These are phyloP conservation scores for Adansonia digitata DNA, from an alignment of 345 rosid species.

Conservation along the genomic window DNA sequence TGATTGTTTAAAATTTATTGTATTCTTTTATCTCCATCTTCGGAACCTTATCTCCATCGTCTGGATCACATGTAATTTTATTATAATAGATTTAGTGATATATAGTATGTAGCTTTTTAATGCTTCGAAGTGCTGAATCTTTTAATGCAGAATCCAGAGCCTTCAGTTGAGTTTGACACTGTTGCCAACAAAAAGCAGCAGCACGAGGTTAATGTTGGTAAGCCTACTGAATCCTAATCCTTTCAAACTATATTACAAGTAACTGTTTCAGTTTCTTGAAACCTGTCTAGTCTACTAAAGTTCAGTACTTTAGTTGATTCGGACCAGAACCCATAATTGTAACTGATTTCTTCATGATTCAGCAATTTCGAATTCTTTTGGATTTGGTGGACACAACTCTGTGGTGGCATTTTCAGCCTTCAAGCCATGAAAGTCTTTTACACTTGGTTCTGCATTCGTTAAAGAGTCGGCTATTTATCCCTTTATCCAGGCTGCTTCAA, in stretches of 20 bases:
- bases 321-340: not conserved
- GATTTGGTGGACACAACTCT: conserved; percentile 98
- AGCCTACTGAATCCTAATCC: conserved; percentile 21
- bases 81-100: not conserved
- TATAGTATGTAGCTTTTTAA: not conserved
- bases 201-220: conserved; percentile 97
- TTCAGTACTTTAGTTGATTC: not conserved
- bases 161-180: conserved; percentile 82
- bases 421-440: conserved; percentile 44
- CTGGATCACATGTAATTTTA: not conserved
- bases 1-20: not conserved
- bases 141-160: conserved; percentile 73
- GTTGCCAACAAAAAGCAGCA: conserved; percentile 79
- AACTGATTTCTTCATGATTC: conserved; percentile 22
- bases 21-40: not conserved
- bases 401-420: conserved; percentile 22
- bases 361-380: conserved; percentile 95
- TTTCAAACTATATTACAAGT: not conserved
- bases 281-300: not conserved
- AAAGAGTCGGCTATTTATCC: not conserved
- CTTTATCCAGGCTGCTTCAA: conserved; percentile 3
- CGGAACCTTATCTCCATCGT: not conserved
- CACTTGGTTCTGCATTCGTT: conserved; percentile 8
- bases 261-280: not conserved
- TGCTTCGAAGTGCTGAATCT: conserved; percentile 4